Base-by-base conservation (phyloP, 768 basidiomycete species). In the Mrakia frigida region DNA sequence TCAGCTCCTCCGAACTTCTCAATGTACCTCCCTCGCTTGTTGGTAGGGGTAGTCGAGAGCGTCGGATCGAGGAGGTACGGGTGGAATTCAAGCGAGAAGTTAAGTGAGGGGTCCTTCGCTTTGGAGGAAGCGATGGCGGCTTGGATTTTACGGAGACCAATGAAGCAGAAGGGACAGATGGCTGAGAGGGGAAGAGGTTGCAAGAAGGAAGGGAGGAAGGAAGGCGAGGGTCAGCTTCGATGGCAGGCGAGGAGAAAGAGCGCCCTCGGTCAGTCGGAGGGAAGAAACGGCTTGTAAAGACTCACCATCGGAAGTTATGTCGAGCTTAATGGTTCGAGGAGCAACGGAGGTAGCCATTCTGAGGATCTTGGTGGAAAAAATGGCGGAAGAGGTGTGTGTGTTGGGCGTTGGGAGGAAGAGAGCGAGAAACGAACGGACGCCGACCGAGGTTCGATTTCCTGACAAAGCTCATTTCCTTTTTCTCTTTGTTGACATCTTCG, bases 1-100 rank as follows among this genome's bases (percentile, higher is more conserved):
- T 88, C 88, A n/a, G 21, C 10, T 79, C 85, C 84, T n/a, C 89
- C 90, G 60, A 89, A 84, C 52, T 86, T 86, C 39, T 78, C 59
- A 9, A 68, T 70, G 56, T 81, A 81, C 28, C 79, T 76, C 23
- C 77, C 61, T 18, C 74, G 52, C 60, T 81, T 79, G n/a, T 68
- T 71, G 25, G 71, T 25, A 6, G 82, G 81, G 41, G 80, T 79
- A 59, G 81, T 81, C 18, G 81, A 80, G 73, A 87, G 76, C 10
- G 82, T 80, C 4, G 84, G 83, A 78, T 87, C 83, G 46, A 88
- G 85, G 50, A 84, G 79, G 83, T 84, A 88, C 6, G 87, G 87
- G 56, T 85, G 82, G 81, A 86, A 85, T 79, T 87, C 85, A 79
- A 87, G 80, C 53, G 85, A 83, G 80, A 87, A 85, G 50, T 80